phyloP scores from a whole-genome alignment of 176 grass and related monocot genomes.

The Olyra latifolia region DNA sequence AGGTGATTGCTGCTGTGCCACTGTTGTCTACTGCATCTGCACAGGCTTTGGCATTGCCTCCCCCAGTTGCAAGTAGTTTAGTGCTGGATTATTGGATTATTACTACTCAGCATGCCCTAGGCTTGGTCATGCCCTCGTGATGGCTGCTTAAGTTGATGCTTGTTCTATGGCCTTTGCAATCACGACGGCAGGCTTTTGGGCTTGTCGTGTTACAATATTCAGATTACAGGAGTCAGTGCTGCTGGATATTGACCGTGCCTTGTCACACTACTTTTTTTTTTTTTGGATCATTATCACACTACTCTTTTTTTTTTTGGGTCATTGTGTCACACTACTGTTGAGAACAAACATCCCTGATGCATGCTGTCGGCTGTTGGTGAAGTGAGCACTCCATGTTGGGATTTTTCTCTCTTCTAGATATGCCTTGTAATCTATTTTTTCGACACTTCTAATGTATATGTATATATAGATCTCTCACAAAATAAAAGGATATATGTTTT shows the following conservation, averaged over 20 bases:
- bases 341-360: constrained; percentile 6
- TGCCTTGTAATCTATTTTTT: neutral
- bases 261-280: neutral
- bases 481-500: neutral
- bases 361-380: neutral
- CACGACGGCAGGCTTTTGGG: constrained; percentile 1
- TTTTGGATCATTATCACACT: neutral
- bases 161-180: neutral
- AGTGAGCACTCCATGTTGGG: neutral
- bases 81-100: neutral
- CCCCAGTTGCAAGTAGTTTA: neutral
- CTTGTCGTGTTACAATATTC: constrained; percentile 22
- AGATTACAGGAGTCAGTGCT: neutral
- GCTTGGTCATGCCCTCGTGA: constrained; percentile 9
- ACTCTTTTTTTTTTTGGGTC: neutral
- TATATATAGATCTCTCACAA: neutral
- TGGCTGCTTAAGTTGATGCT: constrained; percentile 20
- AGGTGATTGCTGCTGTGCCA: constrained; percentile 14
- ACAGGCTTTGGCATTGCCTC: neutral
- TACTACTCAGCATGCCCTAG: constrained; percentile 14
- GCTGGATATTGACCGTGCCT: neutral
- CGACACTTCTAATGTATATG: neutral
- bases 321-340: neutral
- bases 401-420: neutral
- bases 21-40: constrained; percentile 28